phyloP scores from a whole-genome alignment of 352 stramenopile genomes.

The Phytopythium kandeliae region DNA sequence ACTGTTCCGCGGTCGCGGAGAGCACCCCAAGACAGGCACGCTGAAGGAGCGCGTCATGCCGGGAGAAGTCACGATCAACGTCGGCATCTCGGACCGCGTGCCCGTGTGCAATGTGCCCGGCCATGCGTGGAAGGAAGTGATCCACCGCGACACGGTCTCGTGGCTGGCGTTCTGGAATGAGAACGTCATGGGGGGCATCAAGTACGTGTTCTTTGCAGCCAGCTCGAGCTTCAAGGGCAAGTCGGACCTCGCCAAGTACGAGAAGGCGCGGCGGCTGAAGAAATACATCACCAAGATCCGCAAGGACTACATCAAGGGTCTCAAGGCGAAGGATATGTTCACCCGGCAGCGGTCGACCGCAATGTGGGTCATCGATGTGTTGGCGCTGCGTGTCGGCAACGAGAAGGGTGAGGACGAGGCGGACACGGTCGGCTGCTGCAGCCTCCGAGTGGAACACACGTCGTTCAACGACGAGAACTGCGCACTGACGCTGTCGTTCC shows the following conservation, averaged over 20 bases:
- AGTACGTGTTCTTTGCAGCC: constrained; percentile 99
- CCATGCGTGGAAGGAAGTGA: constrained; percentile 96
- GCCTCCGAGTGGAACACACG: constrained; percentile 97
- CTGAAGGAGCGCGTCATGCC: constrained; percentile 96
- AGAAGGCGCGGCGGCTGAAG: constrained; percentile 97
- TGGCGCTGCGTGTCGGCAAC: constrained; percentile 99
- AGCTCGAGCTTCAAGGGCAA: constrained; percentile 99
- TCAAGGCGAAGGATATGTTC: constrained; percentile 89
- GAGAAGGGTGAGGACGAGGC: constrained; percentile 99
- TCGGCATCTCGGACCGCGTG: constrained; percentile 89
- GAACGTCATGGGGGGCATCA: constrained; percentile 97
- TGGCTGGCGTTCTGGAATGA: constrained; percentile 97
- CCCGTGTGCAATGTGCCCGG: constrained; percentile 90
- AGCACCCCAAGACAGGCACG: constrained; percentile 99
- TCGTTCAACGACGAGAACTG: constrained; percentile 93
- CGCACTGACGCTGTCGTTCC: constrained; percentile 97
- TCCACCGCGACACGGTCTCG: constrained; percentile 91
- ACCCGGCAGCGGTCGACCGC: constrained; percentile 94
- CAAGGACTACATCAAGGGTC: constrained; percentile 86
- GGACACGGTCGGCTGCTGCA: constrained; percentile 99
- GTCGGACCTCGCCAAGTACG: constrained; percentile 98
- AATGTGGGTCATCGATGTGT: constrained; percentile 99
- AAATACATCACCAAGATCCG: constrained; percentile 96
- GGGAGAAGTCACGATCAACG: constrained; percentile 97
- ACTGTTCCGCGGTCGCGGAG: constrained; percentile 97